Evolutionary conservation across 306 rosid species (phyloP).

Genomic region (Comarum palustre): DNA sequence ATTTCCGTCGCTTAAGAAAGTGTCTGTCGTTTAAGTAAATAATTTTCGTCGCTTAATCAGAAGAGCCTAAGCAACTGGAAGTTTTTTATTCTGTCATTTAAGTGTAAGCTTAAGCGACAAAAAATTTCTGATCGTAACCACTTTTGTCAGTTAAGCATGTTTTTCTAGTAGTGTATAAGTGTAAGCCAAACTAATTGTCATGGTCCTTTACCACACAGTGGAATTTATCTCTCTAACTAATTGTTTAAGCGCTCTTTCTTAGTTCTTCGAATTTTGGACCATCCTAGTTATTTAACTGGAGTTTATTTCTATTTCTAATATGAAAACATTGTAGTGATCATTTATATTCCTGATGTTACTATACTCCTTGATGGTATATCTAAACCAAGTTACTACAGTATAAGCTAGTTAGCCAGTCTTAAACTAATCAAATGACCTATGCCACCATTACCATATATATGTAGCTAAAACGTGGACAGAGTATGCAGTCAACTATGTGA

Average conservation of each 20-base stretch:
- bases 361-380: background rate
- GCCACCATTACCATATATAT: background rate
- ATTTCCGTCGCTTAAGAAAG: no score
- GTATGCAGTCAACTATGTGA: conserved; percentile 24
- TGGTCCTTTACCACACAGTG: no score
- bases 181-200: background rate
- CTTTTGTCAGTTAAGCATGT: no score
- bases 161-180: no score
- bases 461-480: conserved; percentile 9
- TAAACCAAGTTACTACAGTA: background rate
- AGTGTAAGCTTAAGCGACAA: no score
- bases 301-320: background rate
- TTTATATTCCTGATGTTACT: background rate
- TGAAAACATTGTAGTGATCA: background rate
- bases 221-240: background rate
- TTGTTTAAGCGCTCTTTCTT: background rate
- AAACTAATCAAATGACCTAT: background rate
- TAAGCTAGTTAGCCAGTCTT: background rate
- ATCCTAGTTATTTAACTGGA: background rate
- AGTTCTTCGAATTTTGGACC: background rate
- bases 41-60: no score
- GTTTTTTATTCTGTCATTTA: no score
- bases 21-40: no score
- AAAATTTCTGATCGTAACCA: no score
- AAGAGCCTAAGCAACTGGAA: no score